Evolutionary conservation across 2,329 filamentous ascomycete species (phyloP), one percentile per base, ranked within the genome.

Genomic region (Colletotrichum viniferum): DNA sequence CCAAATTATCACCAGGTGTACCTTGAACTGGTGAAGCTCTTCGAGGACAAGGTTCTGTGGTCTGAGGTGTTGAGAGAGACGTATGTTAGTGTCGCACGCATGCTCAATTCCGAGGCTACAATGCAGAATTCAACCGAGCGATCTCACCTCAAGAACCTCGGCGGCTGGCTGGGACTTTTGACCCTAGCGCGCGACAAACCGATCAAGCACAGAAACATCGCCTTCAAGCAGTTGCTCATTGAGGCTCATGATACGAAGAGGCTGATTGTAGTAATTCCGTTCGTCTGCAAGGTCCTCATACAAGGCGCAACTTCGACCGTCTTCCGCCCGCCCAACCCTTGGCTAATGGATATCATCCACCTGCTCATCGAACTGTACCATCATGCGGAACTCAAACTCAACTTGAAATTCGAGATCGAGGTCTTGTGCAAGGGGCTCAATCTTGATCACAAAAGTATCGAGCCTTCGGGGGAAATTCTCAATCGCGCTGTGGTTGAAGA

Each of bases 351-450:
- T 80, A 97, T 99, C 69, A 92, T 99, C 71, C 92, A 95, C 77
- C 88, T 98, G 9, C 89, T 99, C 43, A 95, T 98, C 80, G 97
- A 99, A 81, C 89, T 99, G 5, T 99, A 99, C 81, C 94, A 98
- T 81, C 94, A 94, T 80, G 95, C 95, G 16, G 96, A 98, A 79
- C 88, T 99, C 71, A 98, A 98, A 83, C 90, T 99, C 48, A 98
- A 98, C 79, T 92, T 98, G 67, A 99, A 98, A 81, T 99, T 99
- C 80, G 97, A 99, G 84, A 98, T 99, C 73, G 97, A 99, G 84
- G 96, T 99, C 30, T 90, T 99, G 28, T 99, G 96, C 88, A 97
- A 97, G 82, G 96, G 96, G 14, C 88, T 99, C 18, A 94, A 93
- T 70, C 88, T 98, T n/a, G 96, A 98, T 77, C 94, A 98, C 84